phyloP scores from a whole-genome alignment of 495 filamentous ascomycete genomes.

The Cercophora scortea region DNA sequence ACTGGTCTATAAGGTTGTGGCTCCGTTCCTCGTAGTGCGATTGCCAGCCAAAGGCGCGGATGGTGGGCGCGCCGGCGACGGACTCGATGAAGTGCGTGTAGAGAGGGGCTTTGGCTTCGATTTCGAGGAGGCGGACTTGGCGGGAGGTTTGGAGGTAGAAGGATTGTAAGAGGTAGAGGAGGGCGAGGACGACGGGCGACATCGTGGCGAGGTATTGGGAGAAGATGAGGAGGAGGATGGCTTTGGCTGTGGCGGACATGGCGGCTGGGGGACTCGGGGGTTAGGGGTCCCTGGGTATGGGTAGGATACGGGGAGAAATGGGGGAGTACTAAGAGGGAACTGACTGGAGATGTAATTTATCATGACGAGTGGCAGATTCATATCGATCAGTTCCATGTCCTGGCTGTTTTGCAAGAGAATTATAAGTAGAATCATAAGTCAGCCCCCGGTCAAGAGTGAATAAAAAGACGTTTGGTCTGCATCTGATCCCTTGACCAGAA shows the following conservation, averaged over 20 bases:
- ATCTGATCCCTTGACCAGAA: too few relatives aligned
- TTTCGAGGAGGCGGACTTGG: slow-evolving; percentile 50
- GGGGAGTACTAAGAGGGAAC: too few relatives aligned
- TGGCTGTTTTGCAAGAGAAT: too few relatives aligned
- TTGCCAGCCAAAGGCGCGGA: slow-evolving; percentile 38
- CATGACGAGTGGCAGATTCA: neutral
- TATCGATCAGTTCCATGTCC: slow-evolving; percentile 19
- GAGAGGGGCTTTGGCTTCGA: slow-evolving; percentile 28
- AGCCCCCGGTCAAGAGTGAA: too few relatives aligned
- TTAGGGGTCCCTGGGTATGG: too few relatives aligned
- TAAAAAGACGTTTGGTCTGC: too few relatives aligned
- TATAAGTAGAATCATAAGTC: too few relatives aligned
- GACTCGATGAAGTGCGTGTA: slow-evolving; percentile 33
- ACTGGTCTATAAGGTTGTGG: slow-evolving; percentile 40
- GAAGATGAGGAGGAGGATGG: slow-evolving; percentile 17
- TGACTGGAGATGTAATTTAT: neutral
- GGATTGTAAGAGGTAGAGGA: slow-evolving; percentile 38
- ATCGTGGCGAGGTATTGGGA: slow-evolving; percentile 15
- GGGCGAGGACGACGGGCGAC: slow-evolving; percentile 18
- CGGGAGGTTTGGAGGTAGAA: slow-evolving; percentile 50
- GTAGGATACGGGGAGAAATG: too few relatives aligned
- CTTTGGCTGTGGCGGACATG: neutral
- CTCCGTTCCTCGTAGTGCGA: slow-evolving; percentile 34
- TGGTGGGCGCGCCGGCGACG: slow-evolving; percentile 31
- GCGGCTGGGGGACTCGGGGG: too few relatives aligned